These are phyloP conservation scores for Mycothermus thermophilus DNA, from an alignment of 495 filamentous ascomycete species.

Conservation along the genomic window DNA sequence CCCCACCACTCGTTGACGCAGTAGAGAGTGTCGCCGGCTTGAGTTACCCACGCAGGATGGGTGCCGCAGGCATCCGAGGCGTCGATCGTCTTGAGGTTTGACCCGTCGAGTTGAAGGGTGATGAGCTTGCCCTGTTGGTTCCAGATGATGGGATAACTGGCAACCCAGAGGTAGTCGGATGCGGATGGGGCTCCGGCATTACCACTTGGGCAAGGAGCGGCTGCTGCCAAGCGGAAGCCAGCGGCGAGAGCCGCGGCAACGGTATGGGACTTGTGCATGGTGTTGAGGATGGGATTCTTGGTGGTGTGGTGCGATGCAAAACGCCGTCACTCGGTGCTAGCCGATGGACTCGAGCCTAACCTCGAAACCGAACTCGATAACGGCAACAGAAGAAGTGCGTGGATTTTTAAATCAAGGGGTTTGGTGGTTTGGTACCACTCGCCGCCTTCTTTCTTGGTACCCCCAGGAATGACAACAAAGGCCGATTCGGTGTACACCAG, in stretches of 20 bases:
- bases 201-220: conserved; percentile 2
- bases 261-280: conserved; percentile 3
- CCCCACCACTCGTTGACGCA: conserved; percentile 44
- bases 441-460: no score
- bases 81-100: conserved; percentile 21
- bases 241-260: conserved; percentile 4
- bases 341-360: no score
- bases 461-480: no score
- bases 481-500: no score
- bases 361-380: no score
- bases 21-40: conserved; percentile 40
- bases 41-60: conserved; percentile 46
- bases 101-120: conserved; percentile 32
- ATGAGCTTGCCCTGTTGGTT: conserved; percentile 24
- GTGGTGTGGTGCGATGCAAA: neutral
- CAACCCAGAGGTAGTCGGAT: conserved; percentile 4
- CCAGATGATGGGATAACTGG: conserved; percentile 3
- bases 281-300: neutral
- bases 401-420: no score
- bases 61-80: conserved; percentile 37
- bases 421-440: no score
- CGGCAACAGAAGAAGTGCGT: no score
- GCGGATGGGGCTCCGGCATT: no score
- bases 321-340: no score
- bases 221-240: conserved; percentile 2